Percentiles rank a stretch among this genome's conserved stretches.
phyloP scores from a whole-genome alignment of 345 rosid species.

The Murraya paniculata region DNA sequence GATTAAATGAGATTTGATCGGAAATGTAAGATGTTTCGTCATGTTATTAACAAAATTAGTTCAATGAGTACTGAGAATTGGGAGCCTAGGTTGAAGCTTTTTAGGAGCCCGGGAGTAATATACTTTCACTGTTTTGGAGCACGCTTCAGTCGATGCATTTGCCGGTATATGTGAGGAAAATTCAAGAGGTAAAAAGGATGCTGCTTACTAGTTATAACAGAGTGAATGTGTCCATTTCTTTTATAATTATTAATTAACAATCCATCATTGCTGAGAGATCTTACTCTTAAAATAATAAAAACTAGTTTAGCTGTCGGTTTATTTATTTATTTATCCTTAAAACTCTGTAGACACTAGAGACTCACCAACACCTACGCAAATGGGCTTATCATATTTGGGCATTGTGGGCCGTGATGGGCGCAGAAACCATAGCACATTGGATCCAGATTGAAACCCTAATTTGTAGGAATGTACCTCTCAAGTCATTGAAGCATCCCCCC shows the following conservation, averaged over 20 bases:
- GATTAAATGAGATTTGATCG: constrained; percentile 32
- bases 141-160: constrained; percentile 22
- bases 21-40: constrained; percentile 24
- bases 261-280: too few relatives aligned
- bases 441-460: not conserved
- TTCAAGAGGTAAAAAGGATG: constrained; percentile 12
- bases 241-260: constrained; percentile 9
- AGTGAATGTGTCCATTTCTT: constrained; percentile 10
- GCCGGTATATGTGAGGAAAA: constrained; percentile 26
- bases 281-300: too few relatives aligned
- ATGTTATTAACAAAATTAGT: constrained; percentile 22
- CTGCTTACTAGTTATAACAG: not conserved
- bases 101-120: constrained; percentile 30
- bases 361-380: not conserved
- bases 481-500: too few relatives aligned
- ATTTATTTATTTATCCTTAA: too few relatives aligned
- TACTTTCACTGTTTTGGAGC: constrained; percentile 18
- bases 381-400: not conserved
- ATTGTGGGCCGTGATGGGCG: too few relatives aligned
- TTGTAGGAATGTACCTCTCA: too few relatives aligned
- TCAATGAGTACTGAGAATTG: constrained; percentile 28
- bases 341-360: too few relatives aligned
- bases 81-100: constrained; percentile 29
- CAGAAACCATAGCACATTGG: not conserved
- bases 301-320: too few relatives aligned